Evolutionary conservation across 345 rosid species (phyloP), one percentile per base, ranked within the genome.

Genomic region (Gossypium rotundifolium): DNA sequence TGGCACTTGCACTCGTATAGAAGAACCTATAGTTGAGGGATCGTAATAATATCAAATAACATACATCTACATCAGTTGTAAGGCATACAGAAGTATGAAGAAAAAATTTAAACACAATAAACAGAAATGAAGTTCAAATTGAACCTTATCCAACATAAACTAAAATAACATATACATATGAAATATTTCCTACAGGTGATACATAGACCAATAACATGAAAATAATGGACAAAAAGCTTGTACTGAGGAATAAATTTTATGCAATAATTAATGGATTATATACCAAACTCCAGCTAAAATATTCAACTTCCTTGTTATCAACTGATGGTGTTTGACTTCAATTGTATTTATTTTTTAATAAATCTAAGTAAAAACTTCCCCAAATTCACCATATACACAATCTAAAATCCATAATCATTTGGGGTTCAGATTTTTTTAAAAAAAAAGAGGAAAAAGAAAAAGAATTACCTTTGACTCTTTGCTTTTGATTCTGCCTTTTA

Each of bases 1-100:
- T 17, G 82, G 77, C 74, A 70, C 78, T 77, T 75, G 78, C 45
- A 73, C 59, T 78, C 76, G 78, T 78, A 78, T 84, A 73, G 54
- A 11, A 70, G 75, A 75, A 78, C 79, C 83, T 80, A 73, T 60
- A 67, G 61, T 12, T 52, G 27, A 16, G 38, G 27, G 71, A 75
- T 4, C 17, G 22, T 9, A 55, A 68, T 44, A 42, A 16, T 17
- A 65, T 53, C 23, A 64, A n/a, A 18, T 64, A 38, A 11, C 54
- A 58, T 46, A n/a, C 25, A 73, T n/a, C n/a, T 18, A 54, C 27
- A 70, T 51, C 45, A 52, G 18, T 23, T 72, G 10, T 25, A 61
- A 72, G 45, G 11, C 17, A 60, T 6, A 51, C 18, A 65, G 27
- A 52, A 54, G 53, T 7, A 9, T 4, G 53, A 7, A 22, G 40